These are phyloP conservation scores for Zymoseptoria tritici DNA, from an alignment of 2,329 filamentous ascomycete genomes.

Conservation along the genomic window DNA sequence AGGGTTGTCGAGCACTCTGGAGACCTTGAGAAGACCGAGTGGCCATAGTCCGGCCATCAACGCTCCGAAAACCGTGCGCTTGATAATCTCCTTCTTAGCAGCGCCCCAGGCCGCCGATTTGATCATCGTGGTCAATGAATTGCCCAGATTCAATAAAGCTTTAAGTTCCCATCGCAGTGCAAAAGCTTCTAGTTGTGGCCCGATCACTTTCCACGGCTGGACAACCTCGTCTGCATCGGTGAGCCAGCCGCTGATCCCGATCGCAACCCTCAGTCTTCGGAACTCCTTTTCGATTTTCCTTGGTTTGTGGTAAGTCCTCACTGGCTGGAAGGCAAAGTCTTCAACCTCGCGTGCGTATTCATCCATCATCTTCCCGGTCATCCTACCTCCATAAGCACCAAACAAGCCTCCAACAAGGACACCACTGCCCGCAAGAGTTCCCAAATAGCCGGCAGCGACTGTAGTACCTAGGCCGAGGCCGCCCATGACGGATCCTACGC, in stretches of 20 bases:
- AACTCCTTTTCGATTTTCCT: constrained; percentile 44
- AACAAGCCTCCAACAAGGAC: constrained; percentile 79
- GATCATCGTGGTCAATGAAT: constrained; percentile 67
- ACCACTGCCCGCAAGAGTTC: constrained; percentile 69
- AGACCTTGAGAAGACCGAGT: constrained; percentile 40
- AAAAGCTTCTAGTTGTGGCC: constrained; percentile 67
- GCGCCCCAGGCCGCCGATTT: constrained; percentile 73
- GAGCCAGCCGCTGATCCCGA: constrained; percentile 78
- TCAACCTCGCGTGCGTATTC: constrained; percentile 78
- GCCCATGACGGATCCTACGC: constrained; percentile 70
- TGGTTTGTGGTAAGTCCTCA: constrained; percentile 52
- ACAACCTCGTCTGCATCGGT: constrained; percentile 64
- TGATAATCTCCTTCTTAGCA: constrained; percentile 68
- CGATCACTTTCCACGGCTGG: constrained; percentile 70
- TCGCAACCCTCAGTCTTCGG: constrained; percentile 61
- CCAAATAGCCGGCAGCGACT: constrained; percentile 70
- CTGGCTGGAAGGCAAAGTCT: constrained; percentile 78
- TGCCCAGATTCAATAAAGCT: constrained; percentile 68
- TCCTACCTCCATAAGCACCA: constrained; percentile 79
- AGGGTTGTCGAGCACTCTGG: constrained; percentile 35
- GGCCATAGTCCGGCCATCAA: constrained; percentile 44
- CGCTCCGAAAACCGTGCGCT: constrained; percentile 46
- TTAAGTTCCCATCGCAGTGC: constrained; percentile 77
- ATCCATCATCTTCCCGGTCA: constrained; percentile 81
- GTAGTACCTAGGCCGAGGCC: constrained; percentile 67